Percentiles rank a stretch among this genome's conserved stretches.
phyloP scores from a whole-genome alignment of 768 basidiomycete genomes.

The Gloeopeniophorella convolvens region DNA sequence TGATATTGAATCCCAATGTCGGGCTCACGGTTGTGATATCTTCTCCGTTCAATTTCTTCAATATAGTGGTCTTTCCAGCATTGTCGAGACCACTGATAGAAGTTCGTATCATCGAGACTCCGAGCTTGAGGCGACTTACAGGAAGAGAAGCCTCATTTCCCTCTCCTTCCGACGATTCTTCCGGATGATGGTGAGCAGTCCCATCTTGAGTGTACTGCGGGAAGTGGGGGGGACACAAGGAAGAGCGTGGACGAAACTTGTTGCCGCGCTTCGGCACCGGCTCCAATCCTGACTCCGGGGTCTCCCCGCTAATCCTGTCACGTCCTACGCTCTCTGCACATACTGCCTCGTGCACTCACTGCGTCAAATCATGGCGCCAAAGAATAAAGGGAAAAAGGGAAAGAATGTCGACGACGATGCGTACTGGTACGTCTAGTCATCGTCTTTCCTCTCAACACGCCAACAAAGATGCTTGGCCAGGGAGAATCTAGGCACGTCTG shows the following conservation, averaged over 20 bases:
- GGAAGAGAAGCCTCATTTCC: conserved; percentile 94
- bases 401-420: conserved; percentile 79
- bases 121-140: conserved; percentile 40
- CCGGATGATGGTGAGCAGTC: conserved; percentile 92
- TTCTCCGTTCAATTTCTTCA: conserved; percentile 92
- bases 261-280: too few species aligned
- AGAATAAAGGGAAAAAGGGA: conserved; percentile 81
- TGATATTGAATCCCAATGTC: conserved; percentile 98
- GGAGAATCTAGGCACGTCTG: conserved; percentile 59
- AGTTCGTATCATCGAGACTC: background rate
- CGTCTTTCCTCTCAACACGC: background rate
- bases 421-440: conserved; percentile 52
- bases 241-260: too few species aligned
- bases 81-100: conserved; percentile 85
- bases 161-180: conserved; percentile 94
- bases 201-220: too few species aligned
- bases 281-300: too few species aligned
- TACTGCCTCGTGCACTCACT: background rate
- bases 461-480: conserved; percentile 31
- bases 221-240: too few species aligned
- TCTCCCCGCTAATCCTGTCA: too few species aligned
- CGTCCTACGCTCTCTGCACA: background rate
- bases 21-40: conserved; percentile 85
- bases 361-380: conserved; percentile 45
- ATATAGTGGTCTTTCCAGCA: conserved; percentile 96